Base-by-base conservation (phyloP, 1,284 basidiomycete genomes). In the Heterobasidion irregulare region DNA sequence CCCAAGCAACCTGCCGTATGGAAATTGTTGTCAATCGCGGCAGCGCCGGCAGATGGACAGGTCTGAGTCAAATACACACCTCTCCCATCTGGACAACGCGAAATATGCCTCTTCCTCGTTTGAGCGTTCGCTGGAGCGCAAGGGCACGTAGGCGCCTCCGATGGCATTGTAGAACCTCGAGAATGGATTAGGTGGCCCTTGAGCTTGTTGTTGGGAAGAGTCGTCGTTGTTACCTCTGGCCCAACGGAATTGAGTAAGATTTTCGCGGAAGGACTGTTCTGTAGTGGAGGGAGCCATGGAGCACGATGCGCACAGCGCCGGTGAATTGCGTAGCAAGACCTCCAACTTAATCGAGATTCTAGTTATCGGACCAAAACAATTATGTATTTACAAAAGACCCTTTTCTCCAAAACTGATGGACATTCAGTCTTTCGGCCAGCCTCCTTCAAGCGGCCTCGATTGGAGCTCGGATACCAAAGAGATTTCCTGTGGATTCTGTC, bases 51-150 rank as follows among this genome's bases (percentile, higher is more conserved):
- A 26, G 26, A 26, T 26, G 12, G 4, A 47, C 26, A 47, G 18
- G 0, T 18, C n/a, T 47, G 26, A 26, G 4, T 5, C 46, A 6
- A 47, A 47, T n/a, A 32, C 66, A 62, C 62, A 92, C 87, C 86
- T 79, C 68, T 94, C 92, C 92, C 92, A 94, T 70, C 91, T 78
- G 47, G 89, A 92, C 52, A 98, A 72, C 36, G 94, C 93, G 71
- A 96, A 93, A 77, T 89, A 98, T 2, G 96, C 96, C 67, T 98
- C 94, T 64, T 99, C 96, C 70, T 99, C 96, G 67, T 94, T 94
- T 38, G 89, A 87, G 45, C 84, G 77, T 59, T 94, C 92, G 60
- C 70, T 83, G 5, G 89, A 92, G 26, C 94, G 78, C 56, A 98
- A 74, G 0, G 97, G 96, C 48, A 98, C 86, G 65, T 98, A 98